Evolutionary conservation across 805 yeast genomes (phyloP), one percentile per base, ranked within the genome.

Genomic region (Saccharomycopsis vini): DNA sequence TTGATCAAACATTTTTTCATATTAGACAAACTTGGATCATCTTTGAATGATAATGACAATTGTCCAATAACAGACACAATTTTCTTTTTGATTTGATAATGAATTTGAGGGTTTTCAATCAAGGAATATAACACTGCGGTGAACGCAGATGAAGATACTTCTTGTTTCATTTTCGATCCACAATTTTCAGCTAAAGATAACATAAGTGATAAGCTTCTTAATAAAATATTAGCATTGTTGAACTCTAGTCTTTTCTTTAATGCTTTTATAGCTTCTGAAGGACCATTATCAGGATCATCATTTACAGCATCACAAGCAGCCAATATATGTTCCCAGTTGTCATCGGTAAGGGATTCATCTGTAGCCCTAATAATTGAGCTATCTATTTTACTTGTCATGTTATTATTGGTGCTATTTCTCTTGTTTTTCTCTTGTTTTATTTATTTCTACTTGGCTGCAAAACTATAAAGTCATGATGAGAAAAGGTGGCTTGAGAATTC

Each of bases 11-110:
- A 77, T 50, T 76, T 82, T 15, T 68, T 65, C 73, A 89, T 75
- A 2, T 82, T 79, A 46, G 70, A 71, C 53, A 90, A 69, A 3
- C 90, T 79, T 0, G 92, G 90, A 59, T 92, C 97, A 21, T 61
- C 59, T 44, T 71, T 67, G 60, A 88, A 86, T 3, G 81, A 72
- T 31, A 70, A 62, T 18, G 79, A 61, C 50, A 92, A 67, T 55
- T 85, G 51, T 4, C 13, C 18, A 33, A 47, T 42, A 15, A 45
- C 24, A 31, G 44, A 43, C 9, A 47, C 34, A n/a, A 43, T 18
- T 29, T 75, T 73, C 40, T 65, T 59, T 59, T 85, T 85, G 42
- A 92, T 82, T 3, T 77, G 70, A 22, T 66, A 60, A 63, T 89
- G 95, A 26, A 81, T 72, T 31, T 66, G 60, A 6, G 66, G 57